Evolutionary conservation across 2,329 filamentous ascomycete genomes (phyloP).

Genomic region (Cercospora sojina): DNA sequence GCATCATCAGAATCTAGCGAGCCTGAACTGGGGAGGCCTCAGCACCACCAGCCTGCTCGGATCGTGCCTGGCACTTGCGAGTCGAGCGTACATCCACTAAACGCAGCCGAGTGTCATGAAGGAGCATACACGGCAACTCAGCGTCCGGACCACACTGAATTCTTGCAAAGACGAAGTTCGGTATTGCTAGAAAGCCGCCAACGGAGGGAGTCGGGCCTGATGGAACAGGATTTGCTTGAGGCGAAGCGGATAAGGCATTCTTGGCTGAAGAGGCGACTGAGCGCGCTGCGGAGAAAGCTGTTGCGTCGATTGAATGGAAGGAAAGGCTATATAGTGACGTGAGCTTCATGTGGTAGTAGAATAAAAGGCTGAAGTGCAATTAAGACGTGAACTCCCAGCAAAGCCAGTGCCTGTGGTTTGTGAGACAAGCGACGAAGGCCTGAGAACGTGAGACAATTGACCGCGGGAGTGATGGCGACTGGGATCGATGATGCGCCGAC

Average conservation of each 20-base stretch:
- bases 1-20: not conserved
- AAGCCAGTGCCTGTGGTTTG: not conserved
- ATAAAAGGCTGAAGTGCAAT: not conserved
- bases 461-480: not conserved
- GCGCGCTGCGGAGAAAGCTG: not conserved
- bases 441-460: not conserved
- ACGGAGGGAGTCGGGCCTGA: not conserved
- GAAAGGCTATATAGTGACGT: not conserved
- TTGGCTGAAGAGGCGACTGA: not conserved
- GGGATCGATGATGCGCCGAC: conserved; percentile 4
- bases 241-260: not conserved
- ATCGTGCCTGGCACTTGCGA: not conserved
- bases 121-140: not conserved
- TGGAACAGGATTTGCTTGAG: conserved; percentile 1
- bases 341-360: not conserved
- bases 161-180: conserved; percentile 1
- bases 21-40: not conserved
- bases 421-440: not conserved
- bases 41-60: not conserved
- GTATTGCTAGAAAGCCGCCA: not conserved
- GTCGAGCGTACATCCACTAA: not conserved
- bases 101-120: not conserved
- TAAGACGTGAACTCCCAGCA: not conserved
- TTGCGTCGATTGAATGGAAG: not conserved
- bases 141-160: not conserved